These are phyloP conservation scores for Cercospora sp. DNA, from an alignment of 2,329 filamentous ascomycete genomes.

Conservation along the genomic window DNA sequence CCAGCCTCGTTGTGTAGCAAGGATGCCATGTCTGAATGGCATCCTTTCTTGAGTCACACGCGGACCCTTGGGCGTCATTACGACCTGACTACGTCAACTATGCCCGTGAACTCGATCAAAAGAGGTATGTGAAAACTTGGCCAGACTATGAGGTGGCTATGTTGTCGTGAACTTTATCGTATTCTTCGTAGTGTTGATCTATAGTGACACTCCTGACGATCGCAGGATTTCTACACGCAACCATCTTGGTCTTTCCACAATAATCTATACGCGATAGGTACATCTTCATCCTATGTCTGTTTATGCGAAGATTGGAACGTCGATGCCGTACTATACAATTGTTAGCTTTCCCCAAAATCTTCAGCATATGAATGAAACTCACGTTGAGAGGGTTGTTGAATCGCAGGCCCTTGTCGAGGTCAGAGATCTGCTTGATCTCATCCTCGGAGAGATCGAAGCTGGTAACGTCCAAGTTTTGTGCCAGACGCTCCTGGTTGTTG, in stretches of 20 bases:
- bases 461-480: constrained; percentile 66
- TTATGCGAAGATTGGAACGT: constrained; percentile 29
- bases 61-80: constrained; percentile 1
- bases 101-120: neutral
- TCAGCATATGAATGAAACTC: constrained; percentile 38
- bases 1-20: neutral
- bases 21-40: constrained; percentile 5
- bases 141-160: neutral
- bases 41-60: neutral
- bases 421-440: constrained; percentile 67
- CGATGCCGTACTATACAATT: constrained; percentile 18
- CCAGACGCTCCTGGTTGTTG: constrained; percentile 57
- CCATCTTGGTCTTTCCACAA: constrained; percentile 2
- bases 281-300: neutral
- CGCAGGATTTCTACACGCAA: neutral
- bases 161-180: constrained; percentile 8
- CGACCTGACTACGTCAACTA: neutral
- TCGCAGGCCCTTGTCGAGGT: constrained; percentile 64
- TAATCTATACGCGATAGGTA: neutral
- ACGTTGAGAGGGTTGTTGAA: constrained; percentile 77
- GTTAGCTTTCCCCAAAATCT: neutral
- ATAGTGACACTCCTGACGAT: neutral
- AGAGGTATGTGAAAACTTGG: constrained; percentile 6
- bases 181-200: neutral
- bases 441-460: constrained; percentile 64